phyloP scores from a whole-genome alignment of 345 rosid species.

The Hibiscus syriacus region DNA sequence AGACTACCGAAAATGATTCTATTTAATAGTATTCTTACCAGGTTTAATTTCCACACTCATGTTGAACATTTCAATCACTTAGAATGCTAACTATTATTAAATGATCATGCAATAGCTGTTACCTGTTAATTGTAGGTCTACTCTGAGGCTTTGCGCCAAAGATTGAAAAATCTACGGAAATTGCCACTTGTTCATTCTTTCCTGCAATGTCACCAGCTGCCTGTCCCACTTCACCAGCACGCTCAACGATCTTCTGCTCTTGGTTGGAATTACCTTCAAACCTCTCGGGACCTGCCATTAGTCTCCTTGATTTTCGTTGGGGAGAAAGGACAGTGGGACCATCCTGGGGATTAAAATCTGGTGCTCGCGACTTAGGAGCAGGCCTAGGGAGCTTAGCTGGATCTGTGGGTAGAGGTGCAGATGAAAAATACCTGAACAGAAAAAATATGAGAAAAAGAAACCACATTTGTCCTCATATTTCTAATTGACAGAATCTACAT shows the following conservation, averaged over 20 bases:
- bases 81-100: not conserved
- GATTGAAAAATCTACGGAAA: conserved; percentile 78
- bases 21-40: not conserved
- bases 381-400: conserved; percentile 61
- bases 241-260: conserved; percentile 41
- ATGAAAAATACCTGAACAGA: conserved; percentile 49
- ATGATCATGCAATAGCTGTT: not conserved
- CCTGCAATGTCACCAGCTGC: conserved; percentile 34
- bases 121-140: conserved; percentile 87
- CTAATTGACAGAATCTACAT: not conserved
- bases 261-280: conserved; percentile 33
- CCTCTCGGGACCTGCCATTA: conserved; percentile 61
- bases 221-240: conserved; percentile 34
- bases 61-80: conserved; percentile 1
- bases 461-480: not conserved
- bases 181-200: conserved; percentile 57
- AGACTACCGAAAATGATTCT: not conserved
- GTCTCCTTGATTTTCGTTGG: conserved; percentile 60
- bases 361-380: conserved; percentile 35
- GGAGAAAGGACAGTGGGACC: conserved; percentile 61
- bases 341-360: conserved; percentile 38
- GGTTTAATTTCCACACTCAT: not conserved
- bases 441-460: conserved; percentile 11
- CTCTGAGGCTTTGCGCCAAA: conserved; percentile 60
- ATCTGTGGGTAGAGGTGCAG: conserved; percentile 59